Percentiles rank a stretch among this genome's conserved stretches.
Conservation (phyloP, 2,329 filamentous ascomycete species). For the Aspergillus fumigatus region DNA sequence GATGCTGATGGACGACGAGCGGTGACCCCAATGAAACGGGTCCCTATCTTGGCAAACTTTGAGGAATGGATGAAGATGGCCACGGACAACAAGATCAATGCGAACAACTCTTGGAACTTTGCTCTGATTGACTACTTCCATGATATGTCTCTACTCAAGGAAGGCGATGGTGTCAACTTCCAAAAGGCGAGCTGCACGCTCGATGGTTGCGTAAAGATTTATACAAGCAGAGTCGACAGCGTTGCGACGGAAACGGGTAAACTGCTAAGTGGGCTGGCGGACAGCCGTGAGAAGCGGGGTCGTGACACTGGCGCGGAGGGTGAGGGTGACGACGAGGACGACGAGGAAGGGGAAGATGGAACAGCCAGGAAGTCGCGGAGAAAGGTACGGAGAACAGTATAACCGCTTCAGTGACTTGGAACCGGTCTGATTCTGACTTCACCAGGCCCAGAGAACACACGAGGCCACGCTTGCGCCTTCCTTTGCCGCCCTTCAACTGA, state of each 20-base stretch:
- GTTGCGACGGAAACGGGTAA: conserved; percentile 97
- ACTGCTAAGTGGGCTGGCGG: conserved; percentile 85
- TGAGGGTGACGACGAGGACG: conserved; percentile 56
- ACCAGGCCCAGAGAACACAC: conserved; percentile 66
- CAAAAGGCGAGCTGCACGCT: conserved; percentile 97
- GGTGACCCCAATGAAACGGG: conserved; percentile 92
- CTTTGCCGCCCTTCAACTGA: conserved; percentile 82
- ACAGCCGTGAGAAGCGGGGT: conserved; percentile 64
- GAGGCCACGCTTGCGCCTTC: conserved; percentile 90
- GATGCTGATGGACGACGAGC: conserved; percentile 63
- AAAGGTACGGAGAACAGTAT: conserved; percentile 52
- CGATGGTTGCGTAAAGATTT: conserved; percentile 98
- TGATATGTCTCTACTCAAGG: conserved; percentile 95
- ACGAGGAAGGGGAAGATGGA: conserved; percentile 52
- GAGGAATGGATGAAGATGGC: conserved; percentile 99
- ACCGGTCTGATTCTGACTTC: conserved; percentile 17
- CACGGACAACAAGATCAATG: conserved; percentile 98
- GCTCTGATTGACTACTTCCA: conserved; percentile 99
- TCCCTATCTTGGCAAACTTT: conserved; percentile 94
- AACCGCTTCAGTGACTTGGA: neutral
- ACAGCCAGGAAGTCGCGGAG: conserved; percentile 56
- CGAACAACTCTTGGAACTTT: conserved; percentile 98
- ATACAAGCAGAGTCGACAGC: conserved; percentile 96
- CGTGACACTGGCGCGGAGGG: conserved; percentile 59
- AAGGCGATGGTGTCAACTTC: conserved; percentile 96